Evolutionary conservation across 805 yeast species (phyloP).

Genomic region (Suhomyces faveliae): DNA sequence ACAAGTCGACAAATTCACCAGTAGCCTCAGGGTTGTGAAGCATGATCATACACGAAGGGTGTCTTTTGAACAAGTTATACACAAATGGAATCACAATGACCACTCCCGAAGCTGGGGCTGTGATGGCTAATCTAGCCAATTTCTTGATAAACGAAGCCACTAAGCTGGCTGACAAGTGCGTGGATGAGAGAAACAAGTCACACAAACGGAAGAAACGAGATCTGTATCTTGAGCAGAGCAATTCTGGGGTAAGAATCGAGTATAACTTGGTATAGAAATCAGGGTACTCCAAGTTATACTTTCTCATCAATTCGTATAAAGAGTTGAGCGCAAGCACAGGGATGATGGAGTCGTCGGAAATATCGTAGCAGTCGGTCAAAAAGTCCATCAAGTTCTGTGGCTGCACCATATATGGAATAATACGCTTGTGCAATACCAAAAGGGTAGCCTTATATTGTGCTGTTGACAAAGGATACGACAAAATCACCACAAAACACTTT

Average conservation of each 20-base stretch:
- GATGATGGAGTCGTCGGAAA: conserved; percentile 44
- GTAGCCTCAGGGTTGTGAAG: conserved; percentile 53
- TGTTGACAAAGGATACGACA: conserved; percentile 49
- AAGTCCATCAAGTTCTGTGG: conserved; percentile 92
- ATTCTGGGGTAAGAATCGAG: conserved; percentile 68
- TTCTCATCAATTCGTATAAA: conserved; percentile 78
- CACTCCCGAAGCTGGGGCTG: conserved; percentile 85
- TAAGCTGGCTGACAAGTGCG: conserved; percentile 79
- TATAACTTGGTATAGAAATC: conserved; percentile 82
- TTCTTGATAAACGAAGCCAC: conserved; percentile 88
- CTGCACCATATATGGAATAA: conserved; percentile 75
- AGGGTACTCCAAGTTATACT: conserved; percentile 86
- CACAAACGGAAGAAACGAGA: conserved; percentile 85
- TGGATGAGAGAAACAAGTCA: conserved; percentile 80
- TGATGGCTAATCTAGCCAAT: conserved; percentile 68
- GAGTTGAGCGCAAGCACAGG: conserved; percentile 85
- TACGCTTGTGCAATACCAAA: conserved; percentile 72
- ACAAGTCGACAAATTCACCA: conserved; percentile 57
- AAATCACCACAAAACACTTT: conserved; percentile 57
- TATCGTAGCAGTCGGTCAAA: conserved; percentile 78
- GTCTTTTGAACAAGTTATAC: conserved; percentile 84
- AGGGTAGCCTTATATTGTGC: conserved; percentile 69
- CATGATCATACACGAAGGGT: conserved; percentile 91
- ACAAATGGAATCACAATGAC: conserved; percentile 88
- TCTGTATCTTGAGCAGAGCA: conserved; percentile 76